phyloP scores from a whole-genome alignment of 2,329 filamentous ascomycete genomes.

The Bipolaris bicolor region DNA sequence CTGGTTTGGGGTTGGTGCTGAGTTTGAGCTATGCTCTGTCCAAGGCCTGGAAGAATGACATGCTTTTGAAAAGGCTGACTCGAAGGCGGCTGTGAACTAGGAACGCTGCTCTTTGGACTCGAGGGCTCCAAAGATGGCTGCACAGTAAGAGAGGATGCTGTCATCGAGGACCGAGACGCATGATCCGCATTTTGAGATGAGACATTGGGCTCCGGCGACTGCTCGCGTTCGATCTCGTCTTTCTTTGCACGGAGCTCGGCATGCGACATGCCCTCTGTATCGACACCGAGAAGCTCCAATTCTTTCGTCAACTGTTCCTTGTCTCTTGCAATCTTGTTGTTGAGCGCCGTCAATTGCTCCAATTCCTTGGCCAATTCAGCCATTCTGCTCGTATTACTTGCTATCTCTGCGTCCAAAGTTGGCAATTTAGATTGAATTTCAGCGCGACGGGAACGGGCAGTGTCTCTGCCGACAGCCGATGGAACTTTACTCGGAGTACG shows the following conservation, averaged over 20 bases:
- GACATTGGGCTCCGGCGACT: slow-evolving; percentile 16
- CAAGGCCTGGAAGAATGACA: slow-evolving; percentile 24
- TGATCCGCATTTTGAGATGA: neutral
- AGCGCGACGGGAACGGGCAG: slow-evolving; percentile 48
- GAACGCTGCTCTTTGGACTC: neutral
- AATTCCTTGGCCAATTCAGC: slow-evolving; percentile 55
- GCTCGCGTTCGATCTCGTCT: slow-evolving; percentile 45
- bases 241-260: slow-evolving; percentile 54
- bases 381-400: slow-evolving; percentile 46
- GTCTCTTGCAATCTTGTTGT: slow-evolving; percentile 50
- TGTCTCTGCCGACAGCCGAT: slow-evolving; percentile 12
- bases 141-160: neutral
- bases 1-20: neutral
- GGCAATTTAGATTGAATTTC: slow-evolving; percentile 58
- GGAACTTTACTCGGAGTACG: neutral
- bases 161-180: neutral
- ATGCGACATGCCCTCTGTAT: slow-evolving; percentile 55
- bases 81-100: neutral
- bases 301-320: slow-evolving; percentile 55
- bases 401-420: slow-evolving; percentile 54
- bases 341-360: slow-evolving; percentile 48
- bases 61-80: slow-evolving; percentile 5
- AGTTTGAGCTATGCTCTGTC: neutral
- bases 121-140: neutral
- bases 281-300: slow-evolving; percentile 55